Evolutionary conservation across 352 stramenopile species (phyloP), one percentile per base, ranked within the genome.

Genomic region (Globisporangium yorkense): DNA sequence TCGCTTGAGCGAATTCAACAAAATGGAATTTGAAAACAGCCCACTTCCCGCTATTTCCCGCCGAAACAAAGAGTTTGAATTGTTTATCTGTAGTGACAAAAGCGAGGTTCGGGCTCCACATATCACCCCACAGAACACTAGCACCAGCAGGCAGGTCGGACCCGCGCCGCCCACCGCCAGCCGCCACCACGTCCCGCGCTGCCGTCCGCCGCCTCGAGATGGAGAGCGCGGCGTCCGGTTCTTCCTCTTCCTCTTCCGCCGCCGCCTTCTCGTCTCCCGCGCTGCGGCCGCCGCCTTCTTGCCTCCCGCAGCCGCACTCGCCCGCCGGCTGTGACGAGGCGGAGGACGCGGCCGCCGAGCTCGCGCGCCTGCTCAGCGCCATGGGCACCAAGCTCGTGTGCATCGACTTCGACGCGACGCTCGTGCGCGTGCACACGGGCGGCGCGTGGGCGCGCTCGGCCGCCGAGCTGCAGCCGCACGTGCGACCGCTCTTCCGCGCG

Each of bases 371-470:
- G 6, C 67, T 93, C 37, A 55, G 65, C 9, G 67, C 66, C 10
- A 65, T 61, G 1, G 74, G 77, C 29, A 68, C 68, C 16, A 86
- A 77, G 40, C 75, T 94, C 51, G 78, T 94, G 33, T 92, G 81
- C 54, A 88, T 94, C 61, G 84, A 94, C 67, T 91, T 94, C 57
- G 84, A 94, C 56, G 74, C 82, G 48, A 94, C 84, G 37, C 86
- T 94, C 55, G 75, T 94, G 51, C 61, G 62, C 52, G 70, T 94
- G 20, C 84, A 94, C 70, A 94, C 84, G 9, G 73, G 78, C 48
- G 84, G 82, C 44, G 46, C 63, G 8, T 94, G 84, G 84, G 46
- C 63, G 8, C 53, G 43, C 2, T 75, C 79, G 9, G 69, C 77
- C 15, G 41, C 53, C 1, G 80, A 71, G 16, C 65, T 94, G 24